phyloP scores from a whole-genome alignment of 1,284 basidiomycete genomes.

The Cutaneotrichosporon sp. region DNA sequence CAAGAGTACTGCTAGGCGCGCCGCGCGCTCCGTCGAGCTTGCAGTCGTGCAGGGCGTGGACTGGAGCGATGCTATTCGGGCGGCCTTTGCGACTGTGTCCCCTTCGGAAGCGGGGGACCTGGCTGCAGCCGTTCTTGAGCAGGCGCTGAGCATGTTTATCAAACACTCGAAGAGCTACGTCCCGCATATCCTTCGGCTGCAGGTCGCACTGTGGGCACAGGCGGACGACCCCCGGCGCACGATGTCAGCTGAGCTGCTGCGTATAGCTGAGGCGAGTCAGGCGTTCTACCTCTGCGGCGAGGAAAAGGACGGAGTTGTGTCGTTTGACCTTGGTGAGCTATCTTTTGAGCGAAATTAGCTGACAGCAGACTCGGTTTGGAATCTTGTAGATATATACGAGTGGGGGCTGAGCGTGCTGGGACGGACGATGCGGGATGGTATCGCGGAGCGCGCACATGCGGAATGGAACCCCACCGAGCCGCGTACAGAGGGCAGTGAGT shows the following conservation, averaged over 20 bases:
- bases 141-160: slow-evolving; percentile 14
- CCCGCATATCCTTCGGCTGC: slow-evolving; percentile 25
- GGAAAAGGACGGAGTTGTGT: slow-evolving; percentile 16
- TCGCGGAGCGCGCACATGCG: slow-evolving; percentile 21
- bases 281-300: slow-evolving; percentile 28
- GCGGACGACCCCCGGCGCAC: slow-evolving; percentile 21
- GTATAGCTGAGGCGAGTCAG: slow-evolving; percentile 29
- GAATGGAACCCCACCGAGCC: slow-evolving; percentile 24
- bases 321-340: slow-evolving; percentile 39
- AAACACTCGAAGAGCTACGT: slow-evolving; percentile 17
- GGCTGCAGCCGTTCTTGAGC: slow-evolving; percentile 10
- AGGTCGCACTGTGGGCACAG: slow-evolving; percentile 32
- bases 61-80: slow-evolving; percentile 37
- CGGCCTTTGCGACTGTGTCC: slow-evolving; percentile 19
- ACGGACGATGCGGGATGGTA: slow-evolving; percentile 25
- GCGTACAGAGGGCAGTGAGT: slow-evolving; percentile 9
- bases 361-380: slow-evolving; percentile 34
- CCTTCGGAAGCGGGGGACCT: slow-evolving; percentile 19
- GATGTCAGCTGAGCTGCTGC: slow-evolving; percentile 29
- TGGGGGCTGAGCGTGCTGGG: slow-evolving; percentile 27
- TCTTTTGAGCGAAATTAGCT: slow-evolving; percentile 1
- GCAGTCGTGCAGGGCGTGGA: slow-evolving; percentile 31
- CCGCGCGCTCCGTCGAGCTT: slow-evolving; percentile 21
- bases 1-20: slow-evolving; percentile 17
- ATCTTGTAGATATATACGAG: slow-evolving; percentile 34